Evolutionary conservation across 257 asterid genomes (phyloP).

Genomic region (Fraxinus cuspidata): DNA sequence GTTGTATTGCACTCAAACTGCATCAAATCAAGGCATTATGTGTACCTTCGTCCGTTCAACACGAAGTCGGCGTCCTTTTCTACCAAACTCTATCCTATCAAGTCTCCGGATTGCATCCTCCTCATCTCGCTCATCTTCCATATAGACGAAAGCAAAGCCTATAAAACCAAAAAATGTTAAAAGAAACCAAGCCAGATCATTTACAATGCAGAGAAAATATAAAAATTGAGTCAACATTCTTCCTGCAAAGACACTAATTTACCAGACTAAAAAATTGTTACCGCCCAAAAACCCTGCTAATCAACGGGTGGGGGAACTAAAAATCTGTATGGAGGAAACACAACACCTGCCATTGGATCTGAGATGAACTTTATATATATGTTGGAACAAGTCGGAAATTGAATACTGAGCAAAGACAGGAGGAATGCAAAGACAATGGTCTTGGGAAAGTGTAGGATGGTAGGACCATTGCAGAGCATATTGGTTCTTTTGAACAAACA

Average conservation of each 20-base stretch:
- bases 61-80: conserved; percentile 80
- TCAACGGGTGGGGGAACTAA: conserved; percentile 44
- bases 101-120: conserved; percentile 90
- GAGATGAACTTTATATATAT: conserved; percentile 79
- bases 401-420: conserved; percentile 92
- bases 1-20: conserved; percentile 2
- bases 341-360: conserved; percentile 95
- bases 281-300: conserved; percentile 54
- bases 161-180: conserved; percentile 30
- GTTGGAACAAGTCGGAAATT: conserved; percentile 85
- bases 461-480: conserved; percentile 87
- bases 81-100: conserved; percentile 85
- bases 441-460: conserved; percentile 81
- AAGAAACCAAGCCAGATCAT: conserved; percentile 31
- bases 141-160: conserved; percentile 92
- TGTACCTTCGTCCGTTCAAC: conserved; percentile 93
- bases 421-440: conserved; percentile 95
- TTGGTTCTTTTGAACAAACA: conserved; percentile 84
- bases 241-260: conserved; percentile 38
- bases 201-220: conserved; percentile 22
- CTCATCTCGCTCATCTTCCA: conserved; percentile 97
- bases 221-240: conserved; percentile 27
- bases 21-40: neutral
- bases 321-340: conserved; percentile 56
- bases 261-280: conserved; percentile 39